Evolutionary conservation across 192 early-diverging fungal species (phyloP).

Genomic region (Dissophora globulifera): DNA sequence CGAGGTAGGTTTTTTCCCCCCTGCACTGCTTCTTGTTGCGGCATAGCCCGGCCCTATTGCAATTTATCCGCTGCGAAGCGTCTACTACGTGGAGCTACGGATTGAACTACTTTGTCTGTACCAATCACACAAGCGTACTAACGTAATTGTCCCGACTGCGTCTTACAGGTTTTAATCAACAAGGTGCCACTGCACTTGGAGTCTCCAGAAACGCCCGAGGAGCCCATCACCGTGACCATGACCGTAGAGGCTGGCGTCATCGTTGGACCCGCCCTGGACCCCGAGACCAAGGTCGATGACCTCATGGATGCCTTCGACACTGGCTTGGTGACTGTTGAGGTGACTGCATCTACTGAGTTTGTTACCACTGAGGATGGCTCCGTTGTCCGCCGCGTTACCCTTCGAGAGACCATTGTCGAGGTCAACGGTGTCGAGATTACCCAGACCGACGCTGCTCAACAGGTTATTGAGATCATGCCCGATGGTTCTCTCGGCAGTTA

Average conservation of each 20-base stretch:
- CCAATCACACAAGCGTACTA: neutral
- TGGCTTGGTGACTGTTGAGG: conserved; percentile 66
- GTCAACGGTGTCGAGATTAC: conserved; percentile 63
- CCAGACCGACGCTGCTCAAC: conserved; percentile 63
- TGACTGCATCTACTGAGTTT: conserved; percentile 58
- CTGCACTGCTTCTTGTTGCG: neutral
- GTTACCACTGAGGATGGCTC: conserved; percentile 51
- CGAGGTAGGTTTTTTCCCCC: conserved; percentile 47
- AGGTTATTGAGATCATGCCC: conserved; percentile 66
- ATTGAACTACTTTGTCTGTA: too few relatives aligned
- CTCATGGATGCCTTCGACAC: conserved; percentile 60
- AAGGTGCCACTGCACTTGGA: conserved; percentile 59
- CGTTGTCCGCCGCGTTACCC: conserved; percentile 60
- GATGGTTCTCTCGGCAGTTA: conserved; percentile 55
- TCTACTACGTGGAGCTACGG: too few relatives aligned
- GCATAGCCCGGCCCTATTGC: too few relatives aligned
- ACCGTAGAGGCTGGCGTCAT: conserved; percentile 48
- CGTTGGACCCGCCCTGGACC: conserved; percentile 49
- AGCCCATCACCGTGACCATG: conserved; percentile 29
- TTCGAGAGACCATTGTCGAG: conserved; percentile 61
- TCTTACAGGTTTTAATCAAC: conserved; percentile 61
- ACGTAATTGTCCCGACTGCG: conserved; percentile 1
- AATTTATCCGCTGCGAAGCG: too few relatives aligned
- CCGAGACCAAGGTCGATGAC: conserved; percentile 54
- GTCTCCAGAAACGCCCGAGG: conserved; percentile 40